These are phyloP conservation scores for Yarrowia porcina DNA, from an alignment of 805 yeast genomes.

Conservation along the genomic window DNA sequence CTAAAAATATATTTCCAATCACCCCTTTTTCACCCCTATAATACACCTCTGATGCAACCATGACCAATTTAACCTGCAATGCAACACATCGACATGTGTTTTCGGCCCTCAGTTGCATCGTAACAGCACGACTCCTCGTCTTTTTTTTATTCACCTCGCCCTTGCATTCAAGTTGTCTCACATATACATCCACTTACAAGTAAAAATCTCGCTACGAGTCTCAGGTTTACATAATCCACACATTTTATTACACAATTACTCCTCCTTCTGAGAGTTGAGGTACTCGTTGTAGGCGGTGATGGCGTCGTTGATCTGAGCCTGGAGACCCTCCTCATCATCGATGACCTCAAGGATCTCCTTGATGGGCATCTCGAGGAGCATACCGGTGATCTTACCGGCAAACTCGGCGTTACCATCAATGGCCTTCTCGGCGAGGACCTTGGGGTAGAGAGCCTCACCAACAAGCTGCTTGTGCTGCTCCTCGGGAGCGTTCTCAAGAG, in stretches of 20 bases:
- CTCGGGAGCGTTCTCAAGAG: conserved; percentile 66
- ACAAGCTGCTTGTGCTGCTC: conserved; percentile 95
- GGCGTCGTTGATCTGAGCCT: conserved; percentile 91
- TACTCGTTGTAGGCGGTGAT: conserved; percentile 89
- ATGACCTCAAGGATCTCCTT: conserved; percentile 83
- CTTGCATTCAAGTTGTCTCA: no score
- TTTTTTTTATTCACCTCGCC: no score
- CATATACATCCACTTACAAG: no score
- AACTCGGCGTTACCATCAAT: conserved; percentile 72
- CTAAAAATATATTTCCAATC: no score
- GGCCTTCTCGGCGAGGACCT: conserved; percentile 82
- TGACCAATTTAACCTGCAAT: no score
- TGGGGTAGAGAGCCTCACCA: conserved; percentile 96
- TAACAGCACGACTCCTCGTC: no score
- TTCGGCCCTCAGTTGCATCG: no score
- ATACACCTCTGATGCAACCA: no score
- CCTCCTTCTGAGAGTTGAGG: conserved; percentile 37
- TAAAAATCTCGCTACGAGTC: background rate
- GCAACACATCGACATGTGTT: no score
- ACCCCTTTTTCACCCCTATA: no score
- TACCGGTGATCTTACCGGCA: conserved; percentile 98
- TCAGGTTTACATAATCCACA: conserved; percentile 9
- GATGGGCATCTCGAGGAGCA: conserved; percentile 94
- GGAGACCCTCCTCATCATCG: conserved; percentile 85
- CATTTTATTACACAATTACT: conserved; percentile 24